These are phyloP conservation scores for Torulaspora globosa DNA, from an alignment of 1,139 yeast species.

Conservation along the genomic window DNA sequence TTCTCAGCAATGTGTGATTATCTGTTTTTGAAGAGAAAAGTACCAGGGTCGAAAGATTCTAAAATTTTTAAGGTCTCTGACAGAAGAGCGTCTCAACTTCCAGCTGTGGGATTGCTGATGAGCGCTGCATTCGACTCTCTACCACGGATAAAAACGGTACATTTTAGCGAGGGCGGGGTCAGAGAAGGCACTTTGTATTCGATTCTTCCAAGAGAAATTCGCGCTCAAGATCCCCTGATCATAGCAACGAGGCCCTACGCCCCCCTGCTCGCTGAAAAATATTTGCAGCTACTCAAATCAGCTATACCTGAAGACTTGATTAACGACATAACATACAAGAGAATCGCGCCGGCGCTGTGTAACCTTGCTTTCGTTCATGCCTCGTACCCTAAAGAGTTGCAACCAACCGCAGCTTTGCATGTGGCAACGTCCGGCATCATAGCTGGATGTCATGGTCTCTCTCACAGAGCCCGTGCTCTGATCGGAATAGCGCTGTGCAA, in stretches of 20 bases:
- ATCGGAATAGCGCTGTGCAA: slow-evolving; percentile 66
- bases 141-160: slow-evolving; percentile 55
- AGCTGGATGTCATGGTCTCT: slow-evolving; percentile 65
- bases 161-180: slow-evolving; percentile 68
- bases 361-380: slow-evolving; percentile 68
- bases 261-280: slow-evolving; percentile 52
- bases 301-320: slow-evolving; percentile 51
- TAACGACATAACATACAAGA: slow-evolving; percentile 51
- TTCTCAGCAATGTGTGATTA: slow-evolving; percentile 48
- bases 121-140: slow-evolving; percentile 55
- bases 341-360: slow-evolving; percentile 63
- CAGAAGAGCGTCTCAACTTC: slow-evolving; percentile 56
- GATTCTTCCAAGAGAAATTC: slow-evolving; percentile 49
- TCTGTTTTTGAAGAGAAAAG: slow-evolving; percentile 42
- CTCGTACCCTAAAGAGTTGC: slow-evolving; percentile 65
- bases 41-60: slow-evolving; percentile 38
- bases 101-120: slow-evolving; percentile 59
- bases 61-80: slow-evolving; percentile 57
- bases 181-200: slow-evolving; percentile 67
- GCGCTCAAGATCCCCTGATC: slow-evolving; percentile 58
- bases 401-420: slow-evolving; percentile 63
- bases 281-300: slow-evolving; percentile 46
- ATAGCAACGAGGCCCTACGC: slow-evolving; percentile 65
- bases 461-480: slow-evolving; percentile 61
- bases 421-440: slow-evolving; percentile 65